phyloP scores from a whole-genome alignment of 129 eudicot genomes.

The Lactuca saligna region DNA sequence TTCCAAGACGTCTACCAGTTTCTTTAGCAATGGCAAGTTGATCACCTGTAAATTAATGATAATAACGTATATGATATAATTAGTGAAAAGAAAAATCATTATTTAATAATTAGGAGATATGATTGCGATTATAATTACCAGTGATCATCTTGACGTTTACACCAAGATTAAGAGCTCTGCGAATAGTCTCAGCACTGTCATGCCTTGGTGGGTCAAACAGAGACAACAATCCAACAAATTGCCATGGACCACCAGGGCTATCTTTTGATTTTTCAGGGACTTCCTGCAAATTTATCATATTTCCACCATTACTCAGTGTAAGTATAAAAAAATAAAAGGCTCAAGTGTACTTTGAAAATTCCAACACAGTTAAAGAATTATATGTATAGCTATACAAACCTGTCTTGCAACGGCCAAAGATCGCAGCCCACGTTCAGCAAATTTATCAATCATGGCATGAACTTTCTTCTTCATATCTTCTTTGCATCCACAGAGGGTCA shows the following conservation, averaged over 20 bases:
- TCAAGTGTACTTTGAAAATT: no score
- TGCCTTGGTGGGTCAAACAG: conserved; percentile 92
- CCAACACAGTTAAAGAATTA: no score
- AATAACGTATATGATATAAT: no score
- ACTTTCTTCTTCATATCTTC: conserved; percentile 79
- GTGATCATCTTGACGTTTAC: conserved; percentile 93
- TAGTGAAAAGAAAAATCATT: neutral
- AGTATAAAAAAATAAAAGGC: neutral
- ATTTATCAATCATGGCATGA: conserved; percentile 78
- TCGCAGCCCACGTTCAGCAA: conserved; percentile 85
- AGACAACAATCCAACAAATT: conserved; percentile 79
- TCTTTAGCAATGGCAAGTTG: conserved; percentile 94
- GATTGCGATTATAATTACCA: conserved; percentile 32
- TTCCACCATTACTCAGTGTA: neutral
- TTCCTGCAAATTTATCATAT: conserved; percentile 43
- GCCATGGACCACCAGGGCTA: conserved; percentile 81
- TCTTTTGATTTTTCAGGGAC: conserved; percentile 81
- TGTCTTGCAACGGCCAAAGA: conserved; percentile 87
- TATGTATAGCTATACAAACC: conserved; percentile 32
- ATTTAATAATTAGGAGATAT: neutral
- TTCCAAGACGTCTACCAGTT: conserved; percentile 85
- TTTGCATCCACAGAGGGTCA: conserved; percentile 72
- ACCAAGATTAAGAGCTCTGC: conserved; percentile 86
- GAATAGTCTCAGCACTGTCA: conserved; percentile 94
- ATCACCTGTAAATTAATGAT: conserved; percentile 58